A percentile compares a stretch with the other conserved stretches of the same genome.
phyloP scores from a whole-genome alignment of 2,329 filamentous ascomycete species.

The Parastagonospora avenae region DNA sequence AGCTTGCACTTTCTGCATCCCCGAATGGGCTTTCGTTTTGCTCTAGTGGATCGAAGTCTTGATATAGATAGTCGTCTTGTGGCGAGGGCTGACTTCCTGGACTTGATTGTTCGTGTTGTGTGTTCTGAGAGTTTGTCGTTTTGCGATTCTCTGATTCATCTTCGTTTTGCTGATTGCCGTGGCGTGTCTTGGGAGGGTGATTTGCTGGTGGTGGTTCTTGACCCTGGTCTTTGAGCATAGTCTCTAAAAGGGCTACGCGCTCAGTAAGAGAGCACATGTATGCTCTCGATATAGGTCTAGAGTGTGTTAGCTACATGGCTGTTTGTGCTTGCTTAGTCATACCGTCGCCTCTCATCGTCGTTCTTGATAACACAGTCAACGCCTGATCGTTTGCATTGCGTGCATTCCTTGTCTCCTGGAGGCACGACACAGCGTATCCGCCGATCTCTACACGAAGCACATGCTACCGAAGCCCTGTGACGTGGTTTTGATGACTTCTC shows the following conservation, averaged over 20 bases:
- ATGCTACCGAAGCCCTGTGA: slow-evolving; percentile 60
- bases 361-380: slow-evolving; percentile 62
- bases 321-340: slow-evolving; percentile 16
- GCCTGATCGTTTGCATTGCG: slow-evolving; percentile 58
- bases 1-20: slow-evolving; percentile 34
- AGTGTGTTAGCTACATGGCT: slow-evolving; percentile 5
- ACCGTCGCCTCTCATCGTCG: slow-evolving; percentile 62
- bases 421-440: slow-evolving; percentile 59
- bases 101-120: slow-evolving; percentile 33
- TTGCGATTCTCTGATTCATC: slow-evolving; percentile 31
- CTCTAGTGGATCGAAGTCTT: slow-evolving; percentile 28
- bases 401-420: slow-evolving; percentile 57
- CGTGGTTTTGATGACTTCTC: slow-evolving; percentile 39
- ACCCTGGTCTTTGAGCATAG: slow-evolving; percentile 57
- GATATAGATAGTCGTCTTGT: slow-evolving; percentile 28
- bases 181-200: slow-evolving; percentile 59
- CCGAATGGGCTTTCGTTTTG: slow-evolving; percentile 32
- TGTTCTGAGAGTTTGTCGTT: slow-evolving; percentile 13
- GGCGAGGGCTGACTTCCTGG: slow-evolving; percentile 38
- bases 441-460: slow-evolving; percentile 58
- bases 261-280: slow-evolving; percentile 64
- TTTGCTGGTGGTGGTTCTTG: slow-evolving; percentile 57
- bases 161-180: slow-evolving; percentile 40
- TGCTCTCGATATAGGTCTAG: slow-evolving; percentile 62
- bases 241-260: slow-evolving; percentile 58